These are phyloP conservation scores for Cryptosporidium meleagridis DNA, from an alignment of 169 alveolate genomes.

Conservation along the genomic window DNA sequence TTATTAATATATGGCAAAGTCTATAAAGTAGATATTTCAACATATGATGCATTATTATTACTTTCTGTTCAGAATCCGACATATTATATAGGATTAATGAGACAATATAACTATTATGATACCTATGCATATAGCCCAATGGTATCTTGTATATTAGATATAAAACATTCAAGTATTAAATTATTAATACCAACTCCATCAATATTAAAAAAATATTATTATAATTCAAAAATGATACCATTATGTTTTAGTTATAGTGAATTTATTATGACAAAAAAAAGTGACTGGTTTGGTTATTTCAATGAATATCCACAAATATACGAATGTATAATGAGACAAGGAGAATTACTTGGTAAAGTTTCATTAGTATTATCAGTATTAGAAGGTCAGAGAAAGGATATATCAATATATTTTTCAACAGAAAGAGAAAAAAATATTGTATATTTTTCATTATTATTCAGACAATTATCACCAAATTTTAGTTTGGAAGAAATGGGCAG, in stretches of 20 bases:
- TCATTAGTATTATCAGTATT: conserved; percentile 15
- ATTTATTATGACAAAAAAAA: conserved; percentile 45
- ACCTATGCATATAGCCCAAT: conserved; percentile 24
- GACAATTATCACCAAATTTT: conserved; percentile 50
- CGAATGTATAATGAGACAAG: conserved; percentile 46
- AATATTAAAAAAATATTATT: conserved; percentile 1
- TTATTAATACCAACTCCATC: conserved; percentile 67
- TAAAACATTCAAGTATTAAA: conserved; percentile 27
- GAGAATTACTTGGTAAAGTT: conserved; percentile 38
- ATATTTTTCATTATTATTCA: conserved; percentile 25
- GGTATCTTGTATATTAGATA: conserved; percentile 52
- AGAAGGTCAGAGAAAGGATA: conserved; percentile 51
- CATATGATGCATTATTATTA: conserved; percentile 19
- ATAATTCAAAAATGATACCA: conserved; percentile 32
- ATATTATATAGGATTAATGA: not conserved
- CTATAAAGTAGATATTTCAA: conserved; percentile 66
- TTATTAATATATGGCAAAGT: conserved; percentile 20
- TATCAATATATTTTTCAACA: conserved; percentile 15
- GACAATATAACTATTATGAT: conserved; percentile 11
- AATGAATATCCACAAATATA: conserved; percentile 43
- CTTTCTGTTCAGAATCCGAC: conserved; percentile 44
- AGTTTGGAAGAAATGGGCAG: conserved; percentile 39
- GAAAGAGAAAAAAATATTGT: conserved; percentile 18
- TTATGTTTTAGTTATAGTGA: conserved; percentile 53
- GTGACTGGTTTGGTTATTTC: conserved; percentile 65